Conservation (phyloP, 2,329 filamentous ascomycete genomes). For the Boeremia lycopersici region DNA sequence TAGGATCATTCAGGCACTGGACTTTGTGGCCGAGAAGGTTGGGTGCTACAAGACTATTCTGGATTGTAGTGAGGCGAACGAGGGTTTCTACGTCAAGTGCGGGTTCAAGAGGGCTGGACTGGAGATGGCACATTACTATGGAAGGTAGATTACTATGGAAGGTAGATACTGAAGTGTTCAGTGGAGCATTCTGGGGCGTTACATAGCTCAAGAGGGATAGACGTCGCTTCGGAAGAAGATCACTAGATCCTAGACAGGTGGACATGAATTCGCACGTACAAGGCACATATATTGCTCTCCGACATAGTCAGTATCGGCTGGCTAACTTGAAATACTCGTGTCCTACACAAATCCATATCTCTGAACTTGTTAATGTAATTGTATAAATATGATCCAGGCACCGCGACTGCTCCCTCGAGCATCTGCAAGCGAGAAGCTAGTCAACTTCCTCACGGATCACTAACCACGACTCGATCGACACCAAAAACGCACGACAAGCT, state of each 20-base stretch:
- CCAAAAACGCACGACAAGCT: not conserved
- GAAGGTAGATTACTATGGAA: constrained; percentile 21
- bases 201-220: not conserved
- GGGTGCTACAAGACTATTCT: constrained; percentile 98
- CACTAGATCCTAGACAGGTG: constrained; percentile 3
- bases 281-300: no score
- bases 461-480: not conserved
- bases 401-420: not conserved
- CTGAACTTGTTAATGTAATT: not conserved
- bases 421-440: constrained; percentile 17
- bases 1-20: constrained; percentile 90
- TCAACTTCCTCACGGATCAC: not conserved
- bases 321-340: no score
- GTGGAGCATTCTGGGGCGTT: constrained; percentile 9
- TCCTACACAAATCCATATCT: no score
- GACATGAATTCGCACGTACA: not conserved
- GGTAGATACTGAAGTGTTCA: not conserved
- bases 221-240: not conserved
- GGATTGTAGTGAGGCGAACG: constrained; percentile 94
- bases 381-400: not conserved
- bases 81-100: constrained; percentile 98
- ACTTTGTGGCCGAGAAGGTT: constrained; percentile 82
- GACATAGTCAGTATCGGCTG: no score
- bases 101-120: constrained; percentile 90
- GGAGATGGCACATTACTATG: constrained; percentile 96